Percentiles rank a stretch among this genome's conserved stretches.
These are phyloP conservation scores for Imleria badia DNA, from an alignment of 768 basidiomycete species.

Conservation along the genomic window DNA sequence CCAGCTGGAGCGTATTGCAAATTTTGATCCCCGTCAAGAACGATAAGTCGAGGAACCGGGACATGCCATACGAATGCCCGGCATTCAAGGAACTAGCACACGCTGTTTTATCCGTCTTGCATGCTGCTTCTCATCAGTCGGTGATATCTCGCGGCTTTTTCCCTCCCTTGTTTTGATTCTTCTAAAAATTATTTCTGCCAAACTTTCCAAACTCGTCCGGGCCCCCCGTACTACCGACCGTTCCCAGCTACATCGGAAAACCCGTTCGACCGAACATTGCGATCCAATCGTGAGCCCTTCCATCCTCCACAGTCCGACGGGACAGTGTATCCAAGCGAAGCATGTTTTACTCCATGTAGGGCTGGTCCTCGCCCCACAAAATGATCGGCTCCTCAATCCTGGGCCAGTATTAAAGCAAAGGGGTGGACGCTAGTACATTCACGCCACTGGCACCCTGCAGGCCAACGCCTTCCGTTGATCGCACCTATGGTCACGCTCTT, in stretches of 20 bases:
- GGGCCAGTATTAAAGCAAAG: slow-evolving; percentile 15
- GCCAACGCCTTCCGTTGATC: slow-evolving; percentile 6
- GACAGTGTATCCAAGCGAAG: neutral
- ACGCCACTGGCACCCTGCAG: neutral
- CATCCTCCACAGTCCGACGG: neutral
- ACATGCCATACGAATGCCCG: slow-evolving; percentile 6
- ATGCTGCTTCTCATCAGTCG: slow-evolving; percentile 5
- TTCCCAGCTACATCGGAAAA: slow-evolving; percentile 18
- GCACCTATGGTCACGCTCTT: neutral
- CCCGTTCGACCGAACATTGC: slow-evolving; percentile 23
- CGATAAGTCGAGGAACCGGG: slow-evolving; percentile 11
- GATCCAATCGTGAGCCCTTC: slow-evolving; percentile 1
- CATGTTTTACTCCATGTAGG: neutral
- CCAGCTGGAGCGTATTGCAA: neutral
- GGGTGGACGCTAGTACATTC: neutral
- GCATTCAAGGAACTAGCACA: slow-evolving; percentile 17
- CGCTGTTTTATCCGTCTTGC: neutral
- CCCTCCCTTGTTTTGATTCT: neutral
- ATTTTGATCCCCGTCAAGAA: slow-evolving; percentile 26
- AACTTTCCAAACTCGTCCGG: slow-evolving; percentile 16
- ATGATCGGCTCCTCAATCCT: slow-evolving; percentile 5
- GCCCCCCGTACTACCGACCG: neutral
- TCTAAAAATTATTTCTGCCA: slow-evolving; percentile 1
- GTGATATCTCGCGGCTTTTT: slow-evolving; percentile 7
- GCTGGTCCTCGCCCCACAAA: neutral